Evolutionary conservation across 768 basidiomycete species (phyloP), one percentile per base, ranked within the genome.

Genomic region (Mycena amicta): DNA sequence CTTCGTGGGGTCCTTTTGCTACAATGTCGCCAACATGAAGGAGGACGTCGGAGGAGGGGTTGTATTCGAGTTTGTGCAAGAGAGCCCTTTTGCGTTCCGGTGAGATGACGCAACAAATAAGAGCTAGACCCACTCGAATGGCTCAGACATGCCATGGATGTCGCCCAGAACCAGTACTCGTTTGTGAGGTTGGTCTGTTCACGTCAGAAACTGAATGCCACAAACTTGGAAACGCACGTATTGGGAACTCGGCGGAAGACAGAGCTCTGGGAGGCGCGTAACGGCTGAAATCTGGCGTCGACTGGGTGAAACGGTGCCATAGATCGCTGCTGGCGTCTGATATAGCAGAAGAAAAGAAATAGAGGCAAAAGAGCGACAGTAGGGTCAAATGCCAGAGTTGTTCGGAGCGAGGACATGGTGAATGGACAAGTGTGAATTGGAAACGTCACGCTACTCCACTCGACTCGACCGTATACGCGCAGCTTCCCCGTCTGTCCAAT

Each of bases 1-100:
- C 80, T 31, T 80, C 61, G 53, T 82, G 79, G 0, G 80, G 70
- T 4, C 87, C 89, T 71, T 90, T 95, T 22, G 89, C 77, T 18
- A 92, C 66, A 16, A 95, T 77, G 70, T 98, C 96, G 15, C 96
- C 96, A 30, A 88, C 80, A 66, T 93, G 90, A 25, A 98, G 74
- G 28, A 98, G 77, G 0, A 80, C 81, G 66, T 97, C 95, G 15
- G 77, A 75, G 2, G 68, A 61, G 0, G 83, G 76, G 28, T 85
- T 67, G 70, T 89, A 96, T 3, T 80, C 75, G 23, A 93, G 60
- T 65, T 84, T 77, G 31, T 74, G 58, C 20, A 96, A 79, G 1
- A 98, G 79, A 50, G 80, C 72, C 30, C 92, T 93, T 58, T 3
- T 18, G 23, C 33, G 54, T 45, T 20, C 50, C 51, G 49, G 11